phyloP scores from a whole-genome alignment of 371 early-diverging fungal species.

The Nematocida ausubeli region DNA sequence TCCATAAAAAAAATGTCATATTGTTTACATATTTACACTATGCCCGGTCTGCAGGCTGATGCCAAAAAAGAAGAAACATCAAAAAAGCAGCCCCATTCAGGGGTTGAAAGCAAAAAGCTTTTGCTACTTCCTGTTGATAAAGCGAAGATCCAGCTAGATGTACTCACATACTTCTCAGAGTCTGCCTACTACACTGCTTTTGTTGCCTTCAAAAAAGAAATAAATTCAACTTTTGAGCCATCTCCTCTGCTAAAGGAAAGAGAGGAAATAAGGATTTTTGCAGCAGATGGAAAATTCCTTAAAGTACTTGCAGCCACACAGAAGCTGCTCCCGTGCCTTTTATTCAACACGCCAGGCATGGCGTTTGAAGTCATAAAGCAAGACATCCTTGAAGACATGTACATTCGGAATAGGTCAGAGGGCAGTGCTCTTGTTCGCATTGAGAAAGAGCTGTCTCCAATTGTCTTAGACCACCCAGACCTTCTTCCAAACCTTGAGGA shows the following conservation, averaged over 20 bases:
- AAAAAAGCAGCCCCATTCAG: background rate
- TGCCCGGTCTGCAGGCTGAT: background rate
- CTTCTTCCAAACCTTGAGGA: conserved; percentile 25
- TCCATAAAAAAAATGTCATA: conserved; percentile 24
- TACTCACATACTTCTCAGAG: conserved; percentile 35
- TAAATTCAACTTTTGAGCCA: background rate
- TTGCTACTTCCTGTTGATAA: conserved; percentile 7
- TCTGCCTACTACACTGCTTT: conserved; percentile 37
- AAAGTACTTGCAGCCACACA: background rate
- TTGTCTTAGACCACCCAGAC: conserved; percentile 26
- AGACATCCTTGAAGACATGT: conserved; percentile 42
- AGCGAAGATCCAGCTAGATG: background rate
- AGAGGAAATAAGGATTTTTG: conserved; percentile 26
- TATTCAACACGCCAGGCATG: background rate
- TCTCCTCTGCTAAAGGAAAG: conserved; percentile 44
- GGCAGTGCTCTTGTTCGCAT: background rate
- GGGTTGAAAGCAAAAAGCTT: background rate
- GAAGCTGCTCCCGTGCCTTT: conserved; percentile 26
- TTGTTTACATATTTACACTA: conserved; percentile 45
- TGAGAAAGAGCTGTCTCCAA: conserved; percentile 43
- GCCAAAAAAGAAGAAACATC: conserved; percentile 17
- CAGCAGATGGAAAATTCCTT: conserved; percentile 7
- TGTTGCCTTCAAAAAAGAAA: conserved; percentile 11
- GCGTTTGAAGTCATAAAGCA: conserved; percentile 13
- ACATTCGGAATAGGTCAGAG: conserved; percentile 1